Base-by-base conservation (phyloP, 805 yeast species). In the Sugiyamaella smithiae region DNA sequence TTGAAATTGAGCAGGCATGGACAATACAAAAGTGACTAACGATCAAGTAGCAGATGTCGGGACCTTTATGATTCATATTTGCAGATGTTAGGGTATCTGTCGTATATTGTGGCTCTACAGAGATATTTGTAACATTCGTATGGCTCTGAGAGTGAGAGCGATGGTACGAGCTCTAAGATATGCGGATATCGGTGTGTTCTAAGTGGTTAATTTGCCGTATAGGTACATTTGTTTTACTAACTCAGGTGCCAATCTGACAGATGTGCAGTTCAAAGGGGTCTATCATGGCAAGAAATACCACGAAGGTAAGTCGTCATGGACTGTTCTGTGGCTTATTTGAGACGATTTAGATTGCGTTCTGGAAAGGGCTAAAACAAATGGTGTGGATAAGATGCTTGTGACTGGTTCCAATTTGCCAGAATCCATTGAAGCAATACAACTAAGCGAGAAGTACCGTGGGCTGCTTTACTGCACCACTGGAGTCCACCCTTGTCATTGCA, bases 401-500 rank as follows among this genome's bases (percentile, higher is more conserved):
- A 93, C 98, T 0, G 97, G 97, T 0, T 83, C 96, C 0, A 79
- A 85, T 1, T 69, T 88, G 5, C 60, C 65, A 1, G 97, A 91
- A 57, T 80, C 90, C 17, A 58, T 64, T 29, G 69, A 72, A n/a
- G 85, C 89, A 5, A 64, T 86, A 14, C 75, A 73, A 12, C 60
- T 90, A 25, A 81, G 85, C 33, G 53, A 61, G 2, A 52, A 64
- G 43, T 65, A 68, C 48, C 69, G 3, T 8, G 55, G 38, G 31
- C 42, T 31, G 20, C 62, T 82, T 25, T 76, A 69, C 52, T 79
- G 85, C 20, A 93, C 99, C 0, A 90, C 82, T 1, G 99, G 99
- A 9, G 95, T 91, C 1, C 99, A 93, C 69, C 99, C 99, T 0
- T 91, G 99, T 66, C 73, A 84, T 14, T 95, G 89, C 0, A 65